Evolutionary conservation across 352 stramenopile genomes (phyloP).

Genomic region (Phytophthora syringae): DNA sequence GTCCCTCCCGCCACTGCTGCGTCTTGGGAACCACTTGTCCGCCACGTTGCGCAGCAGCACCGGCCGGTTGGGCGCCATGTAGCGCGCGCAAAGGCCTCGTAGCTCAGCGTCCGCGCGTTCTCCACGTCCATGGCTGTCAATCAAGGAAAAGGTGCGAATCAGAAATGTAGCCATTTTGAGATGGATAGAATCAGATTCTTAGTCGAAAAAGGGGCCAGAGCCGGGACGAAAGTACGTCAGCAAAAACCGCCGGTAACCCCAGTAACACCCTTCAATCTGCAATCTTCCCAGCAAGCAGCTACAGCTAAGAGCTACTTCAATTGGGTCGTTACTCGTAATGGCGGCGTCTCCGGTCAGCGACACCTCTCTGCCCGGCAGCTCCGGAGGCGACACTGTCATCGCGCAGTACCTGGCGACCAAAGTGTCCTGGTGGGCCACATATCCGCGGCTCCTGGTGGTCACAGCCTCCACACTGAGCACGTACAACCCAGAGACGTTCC

Average conservation of each 20-base stretch:
- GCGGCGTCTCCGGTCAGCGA: slow-evolving; percentile 15
- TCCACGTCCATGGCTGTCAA: slow-evolving; percentile 52
- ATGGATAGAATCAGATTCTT: slow-evolving; percentile 2
- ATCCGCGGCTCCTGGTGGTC: slow-evolving; percentile 65
- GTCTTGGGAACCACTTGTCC: slow-evolving; percentile 33
- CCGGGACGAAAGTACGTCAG: slow-evolving; percentile 21
- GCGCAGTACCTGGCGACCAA: slow-evolving; percentile 77
- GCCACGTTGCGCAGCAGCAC: slow-evolving; percentile 75
- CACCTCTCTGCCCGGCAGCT: slow-evolving; percentile 8
- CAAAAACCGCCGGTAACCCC: neutral
- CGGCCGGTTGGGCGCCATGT: slow-evolving; percentile 72
- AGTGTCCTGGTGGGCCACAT: slow-evolving; percentile 70
- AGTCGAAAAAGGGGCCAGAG: slow-evolving; percentile 7
- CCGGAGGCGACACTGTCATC: slow-evolving; percentile 42
- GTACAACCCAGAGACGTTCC: slow-evolving; percentile 73
- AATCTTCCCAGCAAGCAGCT: slow-evolving; percentile 16
- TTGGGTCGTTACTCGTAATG: slow-evolving; percentile 26
- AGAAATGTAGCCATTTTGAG: no score
- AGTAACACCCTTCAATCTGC: slow-evolving; percentile 18
- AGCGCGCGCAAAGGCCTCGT: slow-evolving; percentile 78
- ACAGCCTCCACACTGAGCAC: slow-evolving; percentile 57
- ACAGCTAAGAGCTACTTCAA: no score
- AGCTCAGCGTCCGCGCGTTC: slow-evolving; percentile 61
- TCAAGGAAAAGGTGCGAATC: no score
- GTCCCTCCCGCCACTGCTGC: slow-evolving; percentile 29